A percentile compares a stretch with the other conserved stretches of the same genome.
Evolutionary conservation across 163 green algal genomes (phyloP).

Genomic region (Scenedesmus sp.): DNA sequence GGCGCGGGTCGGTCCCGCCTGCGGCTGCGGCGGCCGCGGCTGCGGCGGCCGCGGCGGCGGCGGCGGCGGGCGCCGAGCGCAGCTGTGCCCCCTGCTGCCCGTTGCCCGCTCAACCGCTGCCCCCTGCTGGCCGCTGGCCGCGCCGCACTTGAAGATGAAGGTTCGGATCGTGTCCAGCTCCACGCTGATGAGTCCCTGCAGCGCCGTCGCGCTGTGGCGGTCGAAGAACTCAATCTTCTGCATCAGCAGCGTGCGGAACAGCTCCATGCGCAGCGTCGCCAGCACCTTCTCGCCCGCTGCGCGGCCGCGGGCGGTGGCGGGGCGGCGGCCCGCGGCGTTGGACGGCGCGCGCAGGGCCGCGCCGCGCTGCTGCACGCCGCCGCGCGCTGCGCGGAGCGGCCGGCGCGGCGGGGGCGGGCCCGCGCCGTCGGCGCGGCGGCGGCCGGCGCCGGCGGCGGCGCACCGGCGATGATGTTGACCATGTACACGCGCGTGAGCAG

Average conservation of each 20-base stretch:
- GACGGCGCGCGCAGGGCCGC: too few species aligned
- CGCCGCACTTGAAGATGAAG: slow-evolving; percentile 75
- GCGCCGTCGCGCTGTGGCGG: slow-evolving; percentile 68
- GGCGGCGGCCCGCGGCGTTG: background rate
- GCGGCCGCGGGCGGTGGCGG: too few species aligned
- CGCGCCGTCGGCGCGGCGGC: background rate
- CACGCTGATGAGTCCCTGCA: slow-evolving; percentile 79
- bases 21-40: too few species aligned
- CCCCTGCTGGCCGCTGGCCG: background rate
- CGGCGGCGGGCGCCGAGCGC: background rate
- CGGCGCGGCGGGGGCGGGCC: too few species aligned
- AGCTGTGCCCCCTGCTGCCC: background rate
- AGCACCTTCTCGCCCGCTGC: slow-evolving; percentile 82
- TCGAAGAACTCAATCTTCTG: slow-evolving; percentile 86
- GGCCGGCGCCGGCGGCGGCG: slow-evolving; percentile 39
- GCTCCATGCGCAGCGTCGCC: slow-evolving; percentile 76
- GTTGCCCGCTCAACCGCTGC: background rate
- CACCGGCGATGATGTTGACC: slow-evolving; percentile 68
- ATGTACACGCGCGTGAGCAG: slow-evolving; percentile 85
- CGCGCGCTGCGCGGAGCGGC: too few species aligned
- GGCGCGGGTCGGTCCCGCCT: background rate
- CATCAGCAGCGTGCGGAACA: slow-evolving; percentile 88
- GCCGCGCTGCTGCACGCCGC: too few species aligned
- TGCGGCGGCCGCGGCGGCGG: background rate
- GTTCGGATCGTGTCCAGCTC: slow-evolving; percentile 86